phyloP scores from a whole-genome alignment of 768 basidiomycete species.

The Collybia mongolica region DNA sequence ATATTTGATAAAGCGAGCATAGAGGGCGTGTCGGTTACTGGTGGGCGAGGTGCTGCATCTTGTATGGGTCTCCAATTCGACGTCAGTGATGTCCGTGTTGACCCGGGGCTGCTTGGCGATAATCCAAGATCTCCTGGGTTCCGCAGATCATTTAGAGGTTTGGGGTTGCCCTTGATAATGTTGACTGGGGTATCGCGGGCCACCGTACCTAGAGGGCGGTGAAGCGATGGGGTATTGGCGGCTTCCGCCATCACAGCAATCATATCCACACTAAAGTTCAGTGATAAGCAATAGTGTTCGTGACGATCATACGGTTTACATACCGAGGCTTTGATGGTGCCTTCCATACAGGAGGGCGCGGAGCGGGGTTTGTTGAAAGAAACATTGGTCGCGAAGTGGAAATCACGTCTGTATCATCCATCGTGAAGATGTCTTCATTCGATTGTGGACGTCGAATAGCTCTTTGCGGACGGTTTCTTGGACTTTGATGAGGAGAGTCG shows the following conservation, averaged over 20 bases:
- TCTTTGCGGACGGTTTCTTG: constrained; percentile 11
- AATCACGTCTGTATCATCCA: constrained; percentile 70
- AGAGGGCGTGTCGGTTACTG: neutral
- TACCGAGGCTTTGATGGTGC: constrained; percentile 49
- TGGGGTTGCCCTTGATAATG: no score
- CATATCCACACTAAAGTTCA: constrained; percentile 66
- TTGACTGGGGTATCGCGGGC: no score
- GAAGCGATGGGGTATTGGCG: constrained; percentile 13
- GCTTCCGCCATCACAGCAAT: constrained; percentile 83
- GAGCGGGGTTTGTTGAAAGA: constrained; percentile 14
- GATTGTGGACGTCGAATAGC: constrained; percentile 31
- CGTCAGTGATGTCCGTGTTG: no score
- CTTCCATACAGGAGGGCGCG: constrained; percentile 45
- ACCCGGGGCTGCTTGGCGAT: no score
- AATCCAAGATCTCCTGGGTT: no score
- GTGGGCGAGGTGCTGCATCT: neutral
- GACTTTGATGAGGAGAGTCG: constrained; percentile 24
- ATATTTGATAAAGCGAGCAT: neutral
- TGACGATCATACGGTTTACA: constrained; percentile 16
- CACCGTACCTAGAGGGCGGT: constrained; percentile 3
- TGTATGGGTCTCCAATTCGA: neutral
- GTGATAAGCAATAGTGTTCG: constrained; percentile 12
- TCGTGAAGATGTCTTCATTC: constrained; percentile 74
- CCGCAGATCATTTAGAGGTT: no score
- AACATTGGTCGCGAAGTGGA: constrained; percentile 16